A percentile compares a stretch with the other conserved stretches of the same genome.
These are phyloP conservation scores for Vaccinium corymbosum DNA, from an alignment of 148 eudicot species.

Conservation along the genomic window DNA sequence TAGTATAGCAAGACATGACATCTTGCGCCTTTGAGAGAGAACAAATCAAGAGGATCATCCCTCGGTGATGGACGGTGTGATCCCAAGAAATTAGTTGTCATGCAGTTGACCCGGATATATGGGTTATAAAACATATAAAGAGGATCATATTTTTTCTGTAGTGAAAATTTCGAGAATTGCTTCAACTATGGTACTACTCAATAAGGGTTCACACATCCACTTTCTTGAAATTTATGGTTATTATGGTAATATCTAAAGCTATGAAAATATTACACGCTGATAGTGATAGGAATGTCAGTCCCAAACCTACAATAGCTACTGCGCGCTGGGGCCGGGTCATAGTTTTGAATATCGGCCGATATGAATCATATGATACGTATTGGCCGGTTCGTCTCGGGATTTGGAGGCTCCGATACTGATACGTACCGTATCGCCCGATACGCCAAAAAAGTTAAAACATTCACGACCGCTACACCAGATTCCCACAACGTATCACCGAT, in stretches of 20 bases:
- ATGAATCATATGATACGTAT: no score
- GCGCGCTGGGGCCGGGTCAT: no score
- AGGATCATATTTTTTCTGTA: not conserved
- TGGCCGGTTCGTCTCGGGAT: no score
- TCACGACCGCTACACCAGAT: no score
- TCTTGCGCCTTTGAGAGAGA: not conserved
- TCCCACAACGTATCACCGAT: no score
- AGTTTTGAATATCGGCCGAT: no score
- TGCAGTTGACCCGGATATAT: not conserved
- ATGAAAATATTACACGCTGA: not conserved
- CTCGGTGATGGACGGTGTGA: not conserved
- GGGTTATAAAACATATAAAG: not conserved
- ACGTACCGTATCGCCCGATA: no score
- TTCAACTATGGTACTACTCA: not conserved
- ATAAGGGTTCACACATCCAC: not conserved
- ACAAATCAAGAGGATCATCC: not conserved
- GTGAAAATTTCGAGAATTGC: not conserved
- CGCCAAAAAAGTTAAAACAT: no score
- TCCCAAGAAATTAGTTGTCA: not conserved
- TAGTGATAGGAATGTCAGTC: no score
- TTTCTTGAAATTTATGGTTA: not conserved
- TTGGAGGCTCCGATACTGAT: no score
- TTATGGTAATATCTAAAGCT: not conserved
- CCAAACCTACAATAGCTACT: no score
- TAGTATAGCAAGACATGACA: not conserved